Conservation (phyloP, 768 basidiomycete species). For the Leccinum uliginosum region DNA sequence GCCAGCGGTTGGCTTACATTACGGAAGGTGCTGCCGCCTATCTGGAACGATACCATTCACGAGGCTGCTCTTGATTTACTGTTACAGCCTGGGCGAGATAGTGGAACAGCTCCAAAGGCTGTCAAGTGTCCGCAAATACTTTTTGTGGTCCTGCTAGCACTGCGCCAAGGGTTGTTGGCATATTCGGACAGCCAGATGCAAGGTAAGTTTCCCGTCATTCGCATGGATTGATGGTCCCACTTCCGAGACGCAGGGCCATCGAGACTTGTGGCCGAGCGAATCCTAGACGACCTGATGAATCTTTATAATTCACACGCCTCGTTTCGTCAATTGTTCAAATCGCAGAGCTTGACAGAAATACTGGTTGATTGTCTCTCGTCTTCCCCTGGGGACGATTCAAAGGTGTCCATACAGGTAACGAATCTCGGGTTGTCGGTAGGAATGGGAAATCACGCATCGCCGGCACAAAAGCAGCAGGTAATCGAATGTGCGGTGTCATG, state of each 20-base stretch:
- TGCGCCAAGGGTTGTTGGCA: conserved; percentile 51
- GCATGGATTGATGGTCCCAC: not conserved
- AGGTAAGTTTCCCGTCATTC: conserved; percentile 2
- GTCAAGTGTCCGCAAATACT: conserved; percentile 65
- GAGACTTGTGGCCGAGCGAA: conserved; percentile 13
- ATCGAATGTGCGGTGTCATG: not conserved
- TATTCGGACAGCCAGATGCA: conserved; percentile 22
- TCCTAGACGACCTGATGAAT: conserved; percentile 66
- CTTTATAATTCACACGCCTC: conserved; percentile 60
- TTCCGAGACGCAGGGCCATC: conserved; percentile 19
- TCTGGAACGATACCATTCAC: conserved; percentile 70
- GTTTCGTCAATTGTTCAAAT: conserved; percentile 72
- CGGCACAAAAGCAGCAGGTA: conserved; percentile 73
- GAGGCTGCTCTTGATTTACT: conserved; percentile 66
- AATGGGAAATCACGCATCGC: conserved; percentile 56
- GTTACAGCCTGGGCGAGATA: conserved; percentile 40
- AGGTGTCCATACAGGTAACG: conserved; percentile 60
- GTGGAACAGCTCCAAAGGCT: conserved; percentile 18
- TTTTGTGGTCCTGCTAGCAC: conserved; percentile 63
- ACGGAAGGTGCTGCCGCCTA: conserved; percentile 58
- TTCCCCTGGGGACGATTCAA: conserved; percentile 7
- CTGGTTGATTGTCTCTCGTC: conserved; percentile 68
- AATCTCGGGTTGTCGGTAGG: conserved; percentile 69
- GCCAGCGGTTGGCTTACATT: conserved; percentile 81
- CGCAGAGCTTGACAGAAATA: conserved; percentile 61